These are phyloP conservation scores for Ensete ventricosum DNA, from an alignment of 176 grass and related monocot genomes.

Conservation along the genomic window DNA sequence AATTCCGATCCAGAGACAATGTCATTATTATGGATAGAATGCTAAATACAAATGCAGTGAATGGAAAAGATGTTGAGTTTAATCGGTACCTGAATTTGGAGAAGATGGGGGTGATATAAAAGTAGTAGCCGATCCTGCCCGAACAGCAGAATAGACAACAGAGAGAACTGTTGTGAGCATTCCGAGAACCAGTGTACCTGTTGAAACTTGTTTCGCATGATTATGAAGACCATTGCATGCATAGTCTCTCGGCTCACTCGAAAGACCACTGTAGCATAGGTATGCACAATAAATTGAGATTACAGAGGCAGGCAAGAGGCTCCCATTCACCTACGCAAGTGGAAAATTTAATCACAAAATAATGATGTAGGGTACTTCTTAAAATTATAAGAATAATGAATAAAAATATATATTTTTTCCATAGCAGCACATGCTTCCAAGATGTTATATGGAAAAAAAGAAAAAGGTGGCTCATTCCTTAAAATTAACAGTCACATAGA, in stretches of 20 bases:
- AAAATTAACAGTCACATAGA: too few relatives aligned
- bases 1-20: background rate
- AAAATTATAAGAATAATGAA: background rate
- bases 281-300: slow-evolving; percentile 85
- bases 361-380: background rate
- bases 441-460: background rate
- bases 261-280: slow-evolving; percentile 77
- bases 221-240: slow-evolving; percentile 79
- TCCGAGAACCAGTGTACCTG: slow-evolving; percentile 66
- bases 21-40: background rate
- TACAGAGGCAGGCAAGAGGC: slow-evolving; percentile 73
- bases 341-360: slow-evolving; percentile 14
- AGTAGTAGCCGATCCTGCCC: slow-evolving; percentile 83
- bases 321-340: slow-evolving; percentile 69
- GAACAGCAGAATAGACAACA: slow-evolving; percentile 86
- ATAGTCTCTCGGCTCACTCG: slow-evolving; percentile 74
- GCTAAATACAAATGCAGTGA: background rate
- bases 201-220: slow-evolving; percentile 76
- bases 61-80: background rate
- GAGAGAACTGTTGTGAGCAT: slow-evolving; percentile 96
- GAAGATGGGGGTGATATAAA: slow-evolving; percentile 84
- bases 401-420: background rate
- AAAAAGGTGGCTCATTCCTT: too few relatives aligned
- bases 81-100: slow-evolving; percentile 56
- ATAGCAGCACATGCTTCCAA: background rate